phyloP scores from a whole-genome alignment of 202 grass and related monocot species.

The Panicum hallii region DNA sequence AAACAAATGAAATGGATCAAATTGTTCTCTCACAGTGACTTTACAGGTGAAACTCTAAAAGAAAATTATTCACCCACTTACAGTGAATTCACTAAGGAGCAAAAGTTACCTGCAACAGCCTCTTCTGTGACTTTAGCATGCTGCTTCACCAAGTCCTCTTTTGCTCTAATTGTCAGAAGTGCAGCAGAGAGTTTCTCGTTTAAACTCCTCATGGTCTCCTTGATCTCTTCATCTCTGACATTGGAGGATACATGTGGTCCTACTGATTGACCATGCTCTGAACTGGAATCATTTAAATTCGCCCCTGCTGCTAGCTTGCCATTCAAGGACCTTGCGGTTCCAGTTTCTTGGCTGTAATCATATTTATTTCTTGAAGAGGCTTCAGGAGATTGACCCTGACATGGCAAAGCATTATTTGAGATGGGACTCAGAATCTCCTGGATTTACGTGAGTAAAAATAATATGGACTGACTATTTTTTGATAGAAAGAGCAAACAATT shows the following conservation, averaged over 20 bases:
- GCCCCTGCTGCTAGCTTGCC: constrained; percentile 48
- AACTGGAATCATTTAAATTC: constrained; percentile 41
- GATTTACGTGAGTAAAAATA: constrained; percentile 39
- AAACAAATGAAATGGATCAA: constrained; percentile 7
- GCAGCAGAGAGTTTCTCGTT: constrained; percentile 80
- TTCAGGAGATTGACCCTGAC: constrained; percentile 46
- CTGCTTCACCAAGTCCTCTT: constrained; percentile 96
- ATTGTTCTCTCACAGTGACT: neutral
- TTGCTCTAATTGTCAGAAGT: constrained; percentile 74
- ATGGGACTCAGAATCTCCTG: constrained; percentile 55
- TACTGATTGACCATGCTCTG: constrained; percentile 39
- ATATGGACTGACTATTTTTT: neutral
- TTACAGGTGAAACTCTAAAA: constrained; percentile 22
- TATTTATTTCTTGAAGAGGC: constrained; percentile 57
- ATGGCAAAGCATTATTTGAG: constrained; percentile 47
- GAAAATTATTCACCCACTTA: neutral
- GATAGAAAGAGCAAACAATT: constrained; percentile 30
- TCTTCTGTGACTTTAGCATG: constrained; percentile 96
- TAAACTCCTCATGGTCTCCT: constrained; percentile 75
- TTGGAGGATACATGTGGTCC: constrained; percentile 38
- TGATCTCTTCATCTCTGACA: constrained; percentile 54
- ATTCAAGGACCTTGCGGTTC: constrained; percentile 55
- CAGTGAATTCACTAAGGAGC: neutral
- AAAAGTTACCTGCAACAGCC: constrained; percentile 82
- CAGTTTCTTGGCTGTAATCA: constrained; percentile 47